Evolutionary conservation across 106 monocot species (phyloP).

Genomic region (Gastrodia elata): DNA sequence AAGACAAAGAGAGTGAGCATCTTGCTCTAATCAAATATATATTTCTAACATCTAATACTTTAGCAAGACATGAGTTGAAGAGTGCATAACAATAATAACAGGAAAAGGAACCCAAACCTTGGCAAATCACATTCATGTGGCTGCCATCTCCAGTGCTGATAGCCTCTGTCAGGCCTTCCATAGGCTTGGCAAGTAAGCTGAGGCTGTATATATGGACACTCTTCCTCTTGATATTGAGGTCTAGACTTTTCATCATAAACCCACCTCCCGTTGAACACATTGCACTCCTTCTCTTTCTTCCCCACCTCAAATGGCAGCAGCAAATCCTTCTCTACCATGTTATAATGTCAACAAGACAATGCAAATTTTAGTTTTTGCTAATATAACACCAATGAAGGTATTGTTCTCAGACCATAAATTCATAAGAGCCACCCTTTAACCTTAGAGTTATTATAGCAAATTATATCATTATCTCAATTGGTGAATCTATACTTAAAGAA

Average conservation of each 20-base stretch:
- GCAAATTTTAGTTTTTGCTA: too few relatives aligned
- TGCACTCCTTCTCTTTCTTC: constrained; percentile 21
- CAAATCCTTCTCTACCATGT: constrained; percentile 17
- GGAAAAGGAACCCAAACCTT: constrained; percentile 18
- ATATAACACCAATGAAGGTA: too few relatives aligned
- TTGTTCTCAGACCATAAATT: too few relatives aligned
- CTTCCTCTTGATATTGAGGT: constrained; percentile 34
- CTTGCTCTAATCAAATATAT: too few relatives aligned
- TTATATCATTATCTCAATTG: too few relatives aligned
- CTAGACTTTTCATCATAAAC: constrained; percentile 32
- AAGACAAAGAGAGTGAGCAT: too few relatives aligned
- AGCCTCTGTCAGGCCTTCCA: constrained; percentile 41
- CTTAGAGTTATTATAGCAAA: too few relatives aligned
- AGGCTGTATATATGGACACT: constrained; percentile 41
- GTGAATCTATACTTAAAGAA: too few relatives aligned
- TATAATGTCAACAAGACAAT: not conserved
- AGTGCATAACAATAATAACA: too few relatives aligned
- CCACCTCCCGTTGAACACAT: constrained; percentile 45
- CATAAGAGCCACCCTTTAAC: too few relatives aligned
- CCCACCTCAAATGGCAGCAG: constrained; percentile 33
- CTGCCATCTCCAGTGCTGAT: constrained; percentile 53
- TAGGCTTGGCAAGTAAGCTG: constrained; percentile 36
- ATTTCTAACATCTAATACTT: too few relatives aligned
- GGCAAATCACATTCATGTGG: constrained; percentile 40
- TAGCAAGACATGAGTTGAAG: too few relatives aligned